A percentile compares a stretch with the other conserved stretches of the same genome.
phyloP scores from a whole-genome alignment of 805 yeast genomes.

The Starmerella gropengiesseri region DNA sequence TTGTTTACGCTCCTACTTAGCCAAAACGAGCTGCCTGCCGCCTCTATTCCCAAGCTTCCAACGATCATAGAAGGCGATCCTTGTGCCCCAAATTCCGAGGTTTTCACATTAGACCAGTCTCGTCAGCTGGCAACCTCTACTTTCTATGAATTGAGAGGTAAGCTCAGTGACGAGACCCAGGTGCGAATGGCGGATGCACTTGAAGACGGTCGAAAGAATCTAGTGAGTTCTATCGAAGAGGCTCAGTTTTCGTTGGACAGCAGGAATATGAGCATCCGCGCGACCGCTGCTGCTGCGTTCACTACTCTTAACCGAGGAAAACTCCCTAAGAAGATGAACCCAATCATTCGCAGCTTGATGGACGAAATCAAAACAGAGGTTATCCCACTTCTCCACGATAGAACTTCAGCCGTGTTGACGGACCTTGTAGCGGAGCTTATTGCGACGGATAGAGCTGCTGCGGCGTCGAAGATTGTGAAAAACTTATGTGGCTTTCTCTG shows the following conservation, averaged over 20 bases:
- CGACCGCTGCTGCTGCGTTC: conserved; percentile 68
- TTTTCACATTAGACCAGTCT: conserved; percentile 72
- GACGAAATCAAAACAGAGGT: conserved; percentile 78
- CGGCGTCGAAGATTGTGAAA: conserved; percentile 78
- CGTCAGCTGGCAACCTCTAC: conserved; percentile 54
- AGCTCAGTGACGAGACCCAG: conserved; percentile 57
- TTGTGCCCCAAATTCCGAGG: conserved; percentile 79
- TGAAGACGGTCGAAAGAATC: conserved; percentile 67
- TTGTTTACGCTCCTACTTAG: conserved; percentile 67
- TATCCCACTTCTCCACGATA: conserved; percentile 49
- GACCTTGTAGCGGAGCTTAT: conserved; percentile 51
- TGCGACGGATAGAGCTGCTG: conserved; percentile 48
- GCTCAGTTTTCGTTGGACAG: conserved; percentile 42
- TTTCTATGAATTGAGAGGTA: conserved; percentile 52
- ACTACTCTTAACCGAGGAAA: conserved; percentile 37
- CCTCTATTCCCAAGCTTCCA: conserved; percentile 70
- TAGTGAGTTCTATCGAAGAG: conserved; percentile 54
- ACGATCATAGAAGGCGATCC: conserved; percentile 87
- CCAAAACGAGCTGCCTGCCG: conserved; percentile 58
- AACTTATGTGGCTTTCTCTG: conserved; percentile 87
- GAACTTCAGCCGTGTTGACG: conserved; percentile 62
- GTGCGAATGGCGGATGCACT: conserved; percentile 60
- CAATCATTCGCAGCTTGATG: conserved; percentile 82
- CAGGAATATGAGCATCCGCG: conserved; percentile 46
- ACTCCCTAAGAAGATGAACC: conserved; percentile 80